Percentiles rank a stretch among this genome's conserved stretches.
Evolutionary conservation across 495 filamentous ascomycete species (phyloP).

Genomic region (Hypomontagnella monticulosa): DNA sequence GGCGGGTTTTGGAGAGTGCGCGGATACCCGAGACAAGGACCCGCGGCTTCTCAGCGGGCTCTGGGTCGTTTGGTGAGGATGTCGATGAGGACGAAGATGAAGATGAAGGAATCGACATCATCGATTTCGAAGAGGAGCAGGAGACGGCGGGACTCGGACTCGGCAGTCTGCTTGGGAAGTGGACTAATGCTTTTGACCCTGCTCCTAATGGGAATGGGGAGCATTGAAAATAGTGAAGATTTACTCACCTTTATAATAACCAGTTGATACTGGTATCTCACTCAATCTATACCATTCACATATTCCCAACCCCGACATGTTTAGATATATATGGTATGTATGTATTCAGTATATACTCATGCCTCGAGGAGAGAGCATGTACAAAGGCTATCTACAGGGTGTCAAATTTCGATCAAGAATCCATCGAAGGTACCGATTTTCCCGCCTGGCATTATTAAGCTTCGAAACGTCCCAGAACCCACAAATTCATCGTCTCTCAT

Average conservation of each 20-base stretch:
- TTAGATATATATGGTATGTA: constrained; percentile 12
- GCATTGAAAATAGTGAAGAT: too few relatives aligned
- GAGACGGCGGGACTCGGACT: constrained; percentile 7
- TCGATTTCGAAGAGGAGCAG: constrained; percentile 31
- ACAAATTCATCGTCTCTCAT: constrained; percentile 6
- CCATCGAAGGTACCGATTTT: constrained; percentile 5
- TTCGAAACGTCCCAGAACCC: neutral
- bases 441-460: constrained; percentile 12
- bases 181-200: constrained; percentile 16
- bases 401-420: constrained; percentile 5
- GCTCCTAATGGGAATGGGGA: neutral
- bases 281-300: too few relatives aligned
- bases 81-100: neutral
- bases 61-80: too few relatives aligned
- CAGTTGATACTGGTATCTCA: too few relatives aligned
- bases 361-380: constrained; percentile 24
- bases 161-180: constrained; percentile 11
- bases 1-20: too few relatives aligned
- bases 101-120: constrained; percentile 23
- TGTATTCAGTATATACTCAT: constrained; percentile 29
- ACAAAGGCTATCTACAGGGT: constrained; percentile 32
- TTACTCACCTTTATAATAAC: too few relatives aligned
- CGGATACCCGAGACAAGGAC: too few relatives aligned
- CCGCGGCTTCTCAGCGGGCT: too few relatives aligned
- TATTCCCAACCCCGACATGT: neutral